These are phyloP conservation scores for Baudoinia panamericana DNA, from an alignment of 495 filamentous ascomycete species.

Conservation along the genomic window DNA sequence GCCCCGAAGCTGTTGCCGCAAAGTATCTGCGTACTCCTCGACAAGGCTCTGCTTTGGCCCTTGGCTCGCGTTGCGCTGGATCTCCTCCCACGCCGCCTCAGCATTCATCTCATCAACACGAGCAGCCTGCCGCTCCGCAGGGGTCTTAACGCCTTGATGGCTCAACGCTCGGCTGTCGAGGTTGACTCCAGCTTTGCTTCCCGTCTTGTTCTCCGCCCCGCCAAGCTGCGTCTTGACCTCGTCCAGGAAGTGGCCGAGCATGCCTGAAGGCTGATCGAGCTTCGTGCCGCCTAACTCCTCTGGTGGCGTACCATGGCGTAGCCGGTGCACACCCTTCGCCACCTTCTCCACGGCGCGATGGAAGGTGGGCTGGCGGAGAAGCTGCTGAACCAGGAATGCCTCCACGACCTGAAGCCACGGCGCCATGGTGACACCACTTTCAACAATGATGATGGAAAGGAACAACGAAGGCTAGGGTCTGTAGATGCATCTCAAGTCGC, in stretches of 20 bases:
- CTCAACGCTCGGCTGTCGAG: conserved; percentile 6
- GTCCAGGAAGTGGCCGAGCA: conserved; percentile 25
- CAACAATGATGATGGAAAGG: too few species aligned
- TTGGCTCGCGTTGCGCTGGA: background rate
- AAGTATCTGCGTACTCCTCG: conserved; percentile 9
- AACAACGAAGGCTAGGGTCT: too few species aligned
- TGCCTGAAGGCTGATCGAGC: conserved; percentile 17
- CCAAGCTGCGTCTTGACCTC: conserved; percentile 22
- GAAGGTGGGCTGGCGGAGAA: conserved; percentile 25
- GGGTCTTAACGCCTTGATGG: background rate
- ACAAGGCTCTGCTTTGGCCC: conserved; percentile 8
- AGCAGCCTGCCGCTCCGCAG: conserved; percentile 1
- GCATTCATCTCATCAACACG: conserved; percentile 10
- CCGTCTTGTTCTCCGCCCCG: conserved; percentile 9
- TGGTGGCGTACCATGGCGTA: conserved; percentile 23
- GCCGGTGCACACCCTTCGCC: conserved; percentile 19
- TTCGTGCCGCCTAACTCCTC: conserved; percentile 30
- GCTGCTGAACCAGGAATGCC: conserved; percentile 12
- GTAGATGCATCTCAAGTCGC: too few species aligned
- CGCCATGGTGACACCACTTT: conserved; percentile 4
- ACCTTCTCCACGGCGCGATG: conserved; percentile 24
- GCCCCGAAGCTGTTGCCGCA: conserved; percentile 11
- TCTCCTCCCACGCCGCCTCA: conserved; percentile 12
- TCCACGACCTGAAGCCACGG: conserved; percentile 19
- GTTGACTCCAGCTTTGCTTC: conserved; percentile 1